Percentiles rank a stretch among this genome's conserved stretches.
phyloP scores from a whole-genome alignment of 257 asterid species.

The Cynanchum wilfordii region DNA sequence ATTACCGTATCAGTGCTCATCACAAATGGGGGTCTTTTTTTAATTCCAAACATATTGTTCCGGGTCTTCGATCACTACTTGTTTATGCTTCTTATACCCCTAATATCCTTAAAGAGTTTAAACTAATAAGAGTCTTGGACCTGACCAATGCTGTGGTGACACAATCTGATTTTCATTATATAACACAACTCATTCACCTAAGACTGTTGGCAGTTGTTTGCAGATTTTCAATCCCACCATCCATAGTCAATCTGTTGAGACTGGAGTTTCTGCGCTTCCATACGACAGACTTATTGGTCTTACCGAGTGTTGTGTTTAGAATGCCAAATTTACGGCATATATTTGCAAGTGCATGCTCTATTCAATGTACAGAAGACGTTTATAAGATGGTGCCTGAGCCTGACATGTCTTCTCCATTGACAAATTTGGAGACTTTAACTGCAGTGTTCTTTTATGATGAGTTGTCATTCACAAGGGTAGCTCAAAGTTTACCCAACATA shows the following conservation, averaged over 20 bases:
- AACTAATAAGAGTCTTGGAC: not conserved
- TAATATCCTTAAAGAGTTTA: not conserved
- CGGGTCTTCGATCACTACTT: not conserved
- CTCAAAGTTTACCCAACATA: too few relatives aligned
- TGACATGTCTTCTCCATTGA: too few relatives aligned
- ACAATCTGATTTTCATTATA: not conserved
- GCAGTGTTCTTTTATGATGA: too few relatives aligned
- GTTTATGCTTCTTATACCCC: too few relatives aligned
- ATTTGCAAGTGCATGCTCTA: too few relatives aligned
- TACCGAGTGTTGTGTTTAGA: too few relatives aligned
- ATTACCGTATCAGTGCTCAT: not conserved
- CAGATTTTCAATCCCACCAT: not conserved
- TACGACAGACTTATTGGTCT: too few relatives aligned
- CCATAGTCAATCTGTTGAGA: not conserved
- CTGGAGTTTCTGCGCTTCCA: not conserved
- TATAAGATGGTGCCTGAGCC: too few relatives aligned
- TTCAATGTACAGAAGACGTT: too few relatives aligned
- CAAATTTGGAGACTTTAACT: too few relatives aligned
- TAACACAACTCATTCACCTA: not conserved
- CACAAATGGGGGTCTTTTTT: not conserved
- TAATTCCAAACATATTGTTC: not conserved
- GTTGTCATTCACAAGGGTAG: too few relatives aligned
- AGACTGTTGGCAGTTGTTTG: not conserved
- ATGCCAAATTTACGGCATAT: too few relatives aligned
- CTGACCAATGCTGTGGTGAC: not conserved